phyloP scores from a whole-genome alignment of 2,329 filamentous ascomycete genomes.

The Nannizziopsis arthrosporioides region DNA sequence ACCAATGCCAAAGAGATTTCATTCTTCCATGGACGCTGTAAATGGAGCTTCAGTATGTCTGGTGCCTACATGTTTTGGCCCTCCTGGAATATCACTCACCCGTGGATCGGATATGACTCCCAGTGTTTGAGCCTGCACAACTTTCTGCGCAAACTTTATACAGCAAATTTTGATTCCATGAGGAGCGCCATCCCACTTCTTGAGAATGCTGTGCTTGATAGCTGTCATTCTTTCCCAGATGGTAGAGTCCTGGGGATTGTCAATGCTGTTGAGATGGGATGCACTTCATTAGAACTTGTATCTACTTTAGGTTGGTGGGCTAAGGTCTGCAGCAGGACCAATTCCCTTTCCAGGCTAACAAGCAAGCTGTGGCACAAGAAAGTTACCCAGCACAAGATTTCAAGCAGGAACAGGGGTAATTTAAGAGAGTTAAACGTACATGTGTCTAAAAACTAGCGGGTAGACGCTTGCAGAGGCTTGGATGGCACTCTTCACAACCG shows the following conservation, averaged over 20 bases:
- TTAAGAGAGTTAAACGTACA: constrained; percentile 52
- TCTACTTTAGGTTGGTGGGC: constrained; percentile 3
- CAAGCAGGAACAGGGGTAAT: constrained; percentile 14
- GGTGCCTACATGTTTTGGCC: background rate
- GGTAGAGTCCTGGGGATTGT: constrained; percentile 67
- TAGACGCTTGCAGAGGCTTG: constrained; percentile 89
- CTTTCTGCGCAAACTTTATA: constrained; percentile 91
- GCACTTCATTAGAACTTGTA: constrained; percentile 9
- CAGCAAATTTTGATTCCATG: constrained; percentile 79
- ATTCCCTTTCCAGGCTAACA: background rate
- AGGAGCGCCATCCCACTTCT: constrained; percentile 70
- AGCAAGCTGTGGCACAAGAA: background rate
- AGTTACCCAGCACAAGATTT: background rate
- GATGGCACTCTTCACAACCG: constrained; percentile 74
- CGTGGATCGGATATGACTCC: constrained; percentile 69
- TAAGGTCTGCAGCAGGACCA: background rate
- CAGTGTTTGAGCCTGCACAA: constrained; percentile 84
- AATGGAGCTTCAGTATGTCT: constrained; percentile 18
- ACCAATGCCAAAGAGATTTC: constrained; percentile 83
- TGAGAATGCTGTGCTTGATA: constrained; percentile 81
- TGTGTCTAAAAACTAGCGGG: constrained; percentile 80
- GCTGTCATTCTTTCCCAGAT: constrained; percentile 79
- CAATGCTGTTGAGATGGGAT: constrained; percentile 49
- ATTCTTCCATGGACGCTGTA: constrained; percentile 58
- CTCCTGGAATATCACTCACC: constrained; percentile 42